These are phyloP conservation scores for Kodamaea restingae DNA, from an alignment of 805 yeast genomes.

Conservation along the genomic window DNA sequence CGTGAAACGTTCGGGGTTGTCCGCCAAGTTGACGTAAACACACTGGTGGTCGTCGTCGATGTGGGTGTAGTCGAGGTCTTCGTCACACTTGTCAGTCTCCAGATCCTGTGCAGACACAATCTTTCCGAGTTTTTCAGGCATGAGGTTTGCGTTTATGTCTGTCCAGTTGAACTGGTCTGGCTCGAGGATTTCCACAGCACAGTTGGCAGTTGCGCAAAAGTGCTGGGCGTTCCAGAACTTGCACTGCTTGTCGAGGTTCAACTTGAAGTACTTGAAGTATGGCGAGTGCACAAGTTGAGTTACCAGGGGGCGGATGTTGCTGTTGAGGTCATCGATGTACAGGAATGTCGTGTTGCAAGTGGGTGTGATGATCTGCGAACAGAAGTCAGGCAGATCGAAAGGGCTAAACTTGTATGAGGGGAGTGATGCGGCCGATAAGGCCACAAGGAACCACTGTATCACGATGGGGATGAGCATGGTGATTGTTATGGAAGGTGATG, in stretches of 20 bases:
- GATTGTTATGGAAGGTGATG: too few species aligned
- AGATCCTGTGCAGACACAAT: constrained; percentile 24
- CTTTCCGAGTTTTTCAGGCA: constrained; percentile 64
- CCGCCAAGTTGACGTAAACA: constrained; percentile 79
- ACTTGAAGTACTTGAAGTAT: constrained; percentile 82
- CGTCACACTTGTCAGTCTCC: constrained; percentile 17
- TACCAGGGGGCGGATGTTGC: constrained; percentile 45
- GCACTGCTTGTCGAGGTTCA: constrained; percentile 78
- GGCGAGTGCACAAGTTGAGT: constrained; percentile 60
- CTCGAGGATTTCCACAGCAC: constrained; percentile 75
- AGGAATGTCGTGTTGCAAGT: constrained; percentile 44
- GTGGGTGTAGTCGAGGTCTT: constrained; percentile 65
- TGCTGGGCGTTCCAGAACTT: constrained; percentile 83
- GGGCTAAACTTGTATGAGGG: constrained; percentile 23
- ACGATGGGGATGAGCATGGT: neutral
- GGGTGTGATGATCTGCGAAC: constrained; percentile 42
- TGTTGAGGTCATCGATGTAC: constrained; percentile 37
- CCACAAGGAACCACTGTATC: neutral
- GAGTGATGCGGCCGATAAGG: neutral
- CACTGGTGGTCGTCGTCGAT: constrained; percentile 62
- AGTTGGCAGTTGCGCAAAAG: constrained; percentile 79
- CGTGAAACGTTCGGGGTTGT: constrained; percentile 93
- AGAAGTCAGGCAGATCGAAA: constrained; percentile 41
- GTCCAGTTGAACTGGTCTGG: constrained; percentile 68
- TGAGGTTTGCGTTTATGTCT: constrained; percentile 59